Conservation (phyloP, 2,329 filamentous ascomycete genomes). For the Clonostachys sp. region DNA sequence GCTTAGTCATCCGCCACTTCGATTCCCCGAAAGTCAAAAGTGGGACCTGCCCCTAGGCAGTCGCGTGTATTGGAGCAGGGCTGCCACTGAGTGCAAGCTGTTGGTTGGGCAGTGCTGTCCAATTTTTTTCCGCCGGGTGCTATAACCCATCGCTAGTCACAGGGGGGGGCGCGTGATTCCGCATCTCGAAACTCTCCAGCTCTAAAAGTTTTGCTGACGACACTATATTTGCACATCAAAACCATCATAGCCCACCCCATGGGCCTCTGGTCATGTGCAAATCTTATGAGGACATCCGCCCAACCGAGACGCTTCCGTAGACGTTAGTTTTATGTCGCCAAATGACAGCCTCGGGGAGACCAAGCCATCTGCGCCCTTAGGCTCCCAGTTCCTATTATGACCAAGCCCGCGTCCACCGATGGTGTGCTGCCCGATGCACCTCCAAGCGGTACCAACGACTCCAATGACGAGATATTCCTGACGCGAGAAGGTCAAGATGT, state of each 20-base stretch:
- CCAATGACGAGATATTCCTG: slow-evolving; percentile 2
- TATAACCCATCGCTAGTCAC: background rate
- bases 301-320: slow-evolving; percentile 42
- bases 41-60: no score
- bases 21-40: no score
- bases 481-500: background rate
- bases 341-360: slow-evolving; percentile 55
- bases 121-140: no score
- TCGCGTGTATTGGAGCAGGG: no score
- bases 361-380: slow-evolving; percentile 39
- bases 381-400: slow-evolving; percentile 48
- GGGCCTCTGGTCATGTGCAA: slow-evolving; percentile 50
- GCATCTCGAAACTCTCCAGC: slow-evolving; percentile 12
- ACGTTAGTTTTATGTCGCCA: slow-evolving; percentile 50
- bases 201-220: slow-evolving; percentile 47
- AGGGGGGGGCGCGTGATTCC: background rate
- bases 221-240: slow-evolving; percentile 33
- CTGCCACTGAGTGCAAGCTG: no score
- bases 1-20: no score
- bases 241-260: slow-evolving; percentile 37
- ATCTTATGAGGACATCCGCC: slow-evolving; percentile 40
- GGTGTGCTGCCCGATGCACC: slow-evolving; percentile 22
- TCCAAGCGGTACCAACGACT: slow-evolving; percentile 3
- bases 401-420: slow-evolving; percentile 54
- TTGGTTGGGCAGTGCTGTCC: no score